Percentiles rank a stretch among this genome's conserved stretches.
Conservation (phyloP, 345 rosid species). For the Boechera retrofracta region DNA sequence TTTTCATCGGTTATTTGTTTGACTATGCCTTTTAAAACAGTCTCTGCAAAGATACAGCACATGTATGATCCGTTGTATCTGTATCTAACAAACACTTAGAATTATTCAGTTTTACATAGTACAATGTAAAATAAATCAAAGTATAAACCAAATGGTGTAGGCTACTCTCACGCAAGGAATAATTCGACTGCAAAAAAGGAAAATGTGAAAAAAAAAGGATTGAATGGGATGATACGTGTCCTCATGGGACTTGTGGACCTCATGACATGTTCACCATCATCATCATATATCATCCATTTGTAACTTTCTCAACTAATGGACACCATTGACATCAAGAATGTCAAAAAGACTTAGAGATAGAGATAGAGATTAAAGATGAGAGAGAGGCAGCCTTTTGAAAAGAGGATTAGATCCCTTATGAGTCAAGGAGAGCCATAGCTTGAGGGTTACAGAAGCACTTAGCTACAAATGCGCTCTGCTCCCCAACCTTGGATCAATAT, state of each 20-base stretch:
- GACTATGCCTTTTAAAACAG: conserved; percentile 32
- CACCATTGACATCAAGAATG: conserved; percentile 41
- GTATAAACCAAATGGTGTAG: conserved; percentile 35
- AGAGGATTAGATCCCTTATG: conserved; percentile 38
- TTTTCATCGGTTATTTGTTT: conserved; percentile 32
- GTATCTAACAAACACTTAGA: conserved; percentile 37
- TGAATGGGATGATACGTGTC: conserved; percentile 35
- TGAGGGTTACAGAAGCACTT: conserved; percentile 25
- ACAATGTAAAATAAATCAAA: conserved; percentile 18
- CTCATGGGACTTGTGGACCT: conserved; percentile 35
- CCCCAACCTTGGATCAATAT: conserved; percentile 31
- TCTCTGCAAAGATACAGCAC: conserved; percentile 29
- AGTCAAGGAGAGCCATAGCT: conserved; percentile 38
- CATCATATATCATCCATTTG: conserved; percentile 26
- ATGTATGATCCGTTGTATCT: conserved; percentile 32
- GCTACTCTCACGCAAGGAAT: conserved; percentile 42
- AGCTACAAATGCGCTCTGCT: conserved; percentile 33
- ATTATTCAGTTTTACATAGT: too few relatives aligned
- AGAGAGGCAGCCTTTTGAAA: conserved; percentile 35
- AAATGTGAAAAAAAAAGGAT: neutral
- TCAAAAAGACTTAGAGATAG: conserved; percentile 29
- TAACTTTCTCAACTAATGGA: conserved; percentile 31
- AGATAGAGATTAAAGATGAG: conserved; percentile 12
- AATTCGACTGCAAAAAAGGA: conserved; percentile 34
- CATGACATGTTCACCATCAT: conserved; percentile 28